Conservation (phyloP, 441 rosid genomes). For the Theobroma grandiflorum region DNA sequence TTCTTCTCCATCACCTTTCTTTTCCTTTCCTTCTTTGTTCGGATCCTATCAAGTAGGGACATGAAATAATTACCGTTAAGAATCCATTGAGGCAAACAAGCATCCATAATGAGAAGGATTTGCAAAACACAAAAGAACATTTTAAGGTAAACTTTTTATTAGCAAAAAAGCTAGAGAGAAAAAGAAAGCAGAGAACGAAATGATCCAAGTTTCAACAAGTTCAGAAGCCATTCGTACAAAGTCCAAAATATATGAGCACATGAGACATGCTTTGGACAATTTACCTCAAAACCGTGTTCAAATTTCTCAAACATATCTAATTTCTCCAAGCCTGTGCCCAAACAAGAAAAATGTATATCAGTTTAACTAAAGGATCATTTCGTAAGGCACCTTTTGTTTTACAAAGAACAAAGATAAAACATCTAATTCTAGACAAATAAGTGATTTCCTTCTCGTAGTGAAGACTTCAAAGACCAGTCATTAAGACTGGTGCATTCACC, state of each 20-base stretch:
- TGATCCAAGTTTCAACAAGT: background rate
- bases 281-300: conserved; percentile 47
- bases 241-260: background rate
- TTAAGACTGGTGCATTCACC: background rate
- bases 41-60: conserved; percentile 29
- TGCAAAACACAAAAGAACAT: background rate
- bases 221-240: background rate
- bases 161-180: background rate
- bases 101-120: background rate
- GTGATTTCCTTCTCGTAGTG: background rate
- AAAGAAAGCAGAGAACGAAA: background rate
- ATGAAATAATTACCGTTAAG: conserved; percentile 2
- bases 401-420: background rate
- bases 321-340: conserved; percentile 38
- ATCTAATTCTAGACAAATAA: background rate
- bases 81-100: background rate
- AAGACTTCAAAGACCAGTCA: background rate
- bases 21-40: conserved; percentile 44
- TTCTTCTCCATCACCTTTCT: conserved; percentile 50
- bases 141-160: background rate
- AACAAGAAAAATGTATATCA: conserved; percentile 22
- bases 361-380: conserved; percentile 16
- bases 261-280: background rate
- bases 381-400: background rate
- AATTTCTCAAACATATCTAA: conserved; percentile 51